A percentile compares a stretch with the other conserved stretches of the same genome.
Evolutionary conservation across 2,329 filamentous ascomycete species (phyloP).

Genomic region (Chaetomiaceae sp.): DNA sequence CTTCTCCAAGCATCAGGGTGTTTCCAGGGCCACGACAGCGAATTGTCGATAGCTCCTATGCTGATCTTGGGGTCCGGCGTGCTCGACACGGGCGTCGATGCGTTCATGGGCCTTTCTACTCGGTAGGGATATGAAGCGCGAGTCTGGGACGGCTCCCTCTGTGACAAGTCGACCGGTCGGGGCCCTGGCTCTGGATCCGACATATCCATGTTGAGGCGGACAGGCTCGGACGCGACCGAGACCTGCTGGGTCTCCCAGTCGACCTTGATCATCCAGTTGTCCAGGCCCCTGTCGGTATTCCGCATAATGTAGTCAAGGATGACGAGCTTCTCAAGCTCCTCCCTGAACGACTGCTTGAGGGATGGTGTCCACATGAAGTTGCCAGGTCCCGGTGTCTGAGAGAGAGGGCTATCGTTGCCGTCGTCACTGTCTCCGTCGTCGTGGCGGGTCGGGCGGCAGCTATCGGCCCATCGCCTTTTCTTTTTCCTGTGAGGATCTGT

Average conservation of each 20-base stretch:
- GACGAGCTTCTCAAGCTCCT: conserved; percentile 94
- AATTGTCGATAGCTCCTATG: conserved; percentile 95
- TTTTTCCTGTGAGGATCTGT: conserved; percentile 62
- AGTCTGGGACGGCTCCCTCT: conserved; percentile 37
- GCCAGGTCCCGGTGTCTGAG: conserved; percentile 39
- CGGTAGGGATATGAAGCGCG: conserved; percentile 62
- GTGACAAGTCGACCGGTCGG: conserved; percentile 54
- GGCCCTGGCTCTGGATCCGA: conserved; percentile 49
- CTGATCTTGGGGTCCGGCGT: conserved; percentile 55
- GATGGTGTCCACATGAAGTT: conserved; percentile 81
- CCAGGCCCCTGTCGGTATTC: conserved; percentile 91
- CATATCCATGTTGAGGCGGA: conserved; percentile 58
- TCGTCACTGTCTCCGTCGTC: conserved; percentile 58
- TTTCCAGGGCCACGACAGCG: conserved; percentile 98
- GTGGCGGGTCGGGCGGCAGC: conserved; percentile 63
- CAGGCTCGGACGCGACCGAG: conserved; percentile 78
- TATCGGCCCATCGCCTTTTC: conserved; percentile 73
- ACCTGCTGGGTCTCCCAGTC: conserved; percentile 80
- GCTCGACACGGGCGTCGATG: conserved; percentile 48
- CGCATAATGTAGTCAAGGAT: conserved; percentile 99
- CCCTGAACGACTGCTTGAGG: conserved; percentile 85
- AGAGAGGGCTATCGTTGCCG: conserved; percentile 31
- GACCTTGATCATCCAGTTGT: conserved; percentile 99
- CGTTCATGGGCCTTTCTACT: conserved; percentile 79
- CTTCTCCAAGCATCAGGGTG: conserved; percentile 83